Conservation (phyloP, 2,329 filamentous ascomycete genomes). For the Biscogniauxia mediterranea region DNA sequence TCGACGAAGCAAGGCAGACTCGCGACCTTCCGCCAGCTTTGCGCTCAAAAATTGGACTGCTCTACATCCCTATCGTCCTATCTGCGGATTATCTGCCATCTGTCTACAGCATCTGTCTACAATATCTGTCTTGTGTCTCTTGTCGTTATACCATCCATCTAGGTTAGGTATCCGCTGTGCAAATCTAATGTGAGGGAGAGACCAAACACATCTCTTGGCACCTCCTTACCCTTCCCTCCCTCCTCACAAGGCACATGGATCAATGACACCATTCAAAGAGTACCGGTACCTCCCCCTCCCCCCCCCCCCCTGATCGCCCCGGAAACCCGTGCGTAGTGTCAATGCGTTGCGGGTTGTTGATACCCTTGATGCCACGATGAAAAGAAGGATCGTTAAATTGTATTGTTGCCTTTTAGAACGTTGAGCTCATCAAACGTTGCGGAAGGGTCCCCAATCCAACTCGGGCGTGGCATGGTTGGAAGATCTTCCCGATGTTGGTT, state of each 20-base stretch:
- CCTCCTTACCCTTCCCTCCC: neutral
- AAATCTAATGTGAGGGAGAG: neutral
- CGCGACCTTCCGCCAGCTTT: neutral
- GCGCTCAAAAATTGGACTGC: neutral
- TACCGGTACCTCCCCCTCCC: too few species aligned
- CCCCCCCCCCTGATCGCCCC: conserved; percentile 9
- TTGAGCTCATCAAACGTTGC: conserved; percentile 10
- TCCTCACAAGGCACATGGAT: too few species aligned
- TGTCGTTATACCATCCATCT: too few species aligned
- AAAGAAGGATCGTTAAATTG: neutral
- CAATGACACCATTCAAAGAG: neutral
- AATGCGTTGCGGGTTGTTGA: conserved; percentile 3
- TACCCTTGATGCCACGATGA: neutral
- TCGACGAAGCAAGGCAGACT: conserved; percentile 14
- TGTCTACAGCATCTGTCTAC: too few species aligned
- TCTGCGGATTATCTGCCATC: too few species aligned
- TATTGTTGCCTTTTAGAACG: neutral
- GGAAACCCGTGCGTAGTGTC: conserved; percentile 6
- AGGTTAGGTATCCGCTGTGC: too few species aligned
- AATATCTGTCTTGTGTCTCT: neutral
- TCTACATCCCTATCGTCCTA: neutral
- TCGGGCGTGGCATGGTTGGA: conserved; percentile 5
- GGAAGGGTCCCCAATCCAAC: neutral
- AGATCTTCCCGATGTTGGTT: conserved; percentile 6
- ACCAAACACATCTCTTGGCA: neutral